Conservation (phyloP, 495 filamentous ascomycete genomes). For the Aspergillus incahuasiensis region DNA sequence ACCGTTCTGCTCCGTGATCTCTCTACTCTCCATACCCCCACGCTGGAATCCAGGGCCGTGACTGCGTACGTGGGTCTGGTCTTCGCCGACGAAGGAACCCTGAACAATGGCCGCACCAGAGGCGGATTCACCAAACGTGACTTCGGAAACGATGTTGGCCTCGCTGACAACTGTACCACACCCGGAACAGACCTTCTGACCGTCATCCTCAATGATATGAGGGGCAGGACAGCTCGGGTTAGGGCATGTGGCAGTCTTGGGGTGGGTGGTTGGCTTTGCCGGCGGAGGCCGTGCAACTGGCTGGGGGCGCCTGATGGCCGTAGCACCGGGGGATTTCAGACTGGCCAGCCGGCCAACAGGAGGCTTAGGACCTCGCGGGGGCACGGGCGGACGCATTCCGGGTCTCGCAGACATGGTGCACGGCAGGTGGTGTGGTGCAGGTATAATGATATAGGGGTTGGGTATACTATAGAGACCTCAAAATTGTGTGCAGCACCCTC, state of each 20-base stretch:
- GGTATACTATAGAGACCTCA: not conserved
- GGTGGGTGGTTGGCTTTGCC: conserved; percentile 35
- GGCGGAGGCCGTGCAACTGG: conserved; percentile 31
- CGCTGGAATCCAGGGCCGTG: conserved; percentile 54
- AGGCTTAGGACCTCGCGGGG: conserved; percentile 29
- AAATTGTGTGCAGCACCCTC: not conserved
- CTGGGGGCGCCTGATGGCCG: conserved; percentile 37
- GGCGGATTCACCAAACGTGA: conserved; percentile 79
- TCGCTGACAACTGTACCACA: conserved; percentile 81
- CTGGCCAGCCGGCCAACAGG: conserved; percentile 41
- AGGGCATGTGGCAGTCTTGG: conserved; percentile 41
- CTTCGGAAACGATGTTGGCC: conserved; percentile 83
- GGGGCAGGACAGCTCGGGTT: conserved; percentile 47
- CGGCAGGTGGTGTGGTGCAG: not conserved
- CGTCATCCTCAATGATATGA: conserved; percentile 51
- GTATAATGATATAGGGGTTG: not conserved
- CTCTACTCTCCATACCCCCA: conserved; percentile 58
- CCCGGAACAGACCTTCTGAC: conserved; percentile 61
- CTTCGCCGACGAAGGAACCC: conserved; percentile 78
- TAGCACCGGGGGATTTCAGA: conserved; percentile 31
- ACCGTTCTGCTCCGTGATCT: conserved; percentile 66
- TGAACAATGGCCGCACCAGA: conserved; percentile 87
- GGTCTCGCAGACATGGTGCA: conserved; percentile 30
- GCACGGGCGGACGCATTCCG: conserved; percentile 32
- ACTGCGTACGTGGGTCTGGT: conserved; percentile 64